Evolutionary conservation across 306 rosid species (phyloP), one percentile per base, ranked within the genome.

Genomic region (Trifolium subterraneum): DNA sequence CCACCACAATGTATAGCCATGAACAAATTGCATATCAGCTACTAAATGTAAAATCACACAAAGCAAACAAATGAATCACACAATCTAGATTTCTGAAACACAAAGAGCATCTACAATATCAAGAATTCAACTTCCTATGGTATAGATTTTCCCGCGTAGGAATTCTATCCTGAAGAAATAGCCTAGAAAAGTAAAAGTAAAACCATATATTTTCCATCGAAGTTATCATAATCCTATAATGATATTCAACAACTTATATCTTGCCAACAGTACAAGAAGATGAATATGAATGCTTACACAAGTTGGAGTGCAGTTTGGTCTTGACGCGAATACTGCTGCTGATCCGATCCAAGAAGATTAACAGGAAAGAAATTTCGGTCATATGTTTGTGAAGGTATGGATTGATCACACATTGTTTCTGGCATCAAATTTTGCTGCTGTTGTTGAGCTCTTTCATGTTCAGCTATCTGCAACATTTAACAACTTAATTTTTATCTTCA

Each of bases 301-400:
- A 90, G 90, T 80, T 88, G 95, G 60, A 90, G 90, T 65, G 97
- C 87, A 41, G 97, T 93, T 25, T 86, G 94, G 55, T 80, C 93
- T 68, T 87, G 84, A 64, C 83, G 87, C 2, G 90, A 73, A 67
- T 89, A 93, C 25, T 89, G 88, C 60, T 77, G 82, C 35, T 56
- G 63, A 75, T 84, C 82, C 23, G 93, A 71, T 62, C 75, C 82
- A 19, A 90, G 64, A 42, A 93, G 86, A 69, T 83, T 87, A 5
- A 72, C 82, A 2, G 92, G 89, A 61, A 91, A 82, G 86, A 84
- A 89, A 70, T 86, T 84, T 33, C 87, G 36, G 68, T 90, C 90
- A 74, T 83, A 86, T 10, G 86, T 10, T 64, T 86, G 90, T 25
- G 96, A 78, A 25, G 89, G 78, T 47, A 79, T 64, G 2, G 92